A percentile compares a stretch with the other conserved stretches of the same genome.
phyloP scores from a whole-genome alignment of 768 basidiomycete species.

The Stropharia rugosoannulata region DNA sequence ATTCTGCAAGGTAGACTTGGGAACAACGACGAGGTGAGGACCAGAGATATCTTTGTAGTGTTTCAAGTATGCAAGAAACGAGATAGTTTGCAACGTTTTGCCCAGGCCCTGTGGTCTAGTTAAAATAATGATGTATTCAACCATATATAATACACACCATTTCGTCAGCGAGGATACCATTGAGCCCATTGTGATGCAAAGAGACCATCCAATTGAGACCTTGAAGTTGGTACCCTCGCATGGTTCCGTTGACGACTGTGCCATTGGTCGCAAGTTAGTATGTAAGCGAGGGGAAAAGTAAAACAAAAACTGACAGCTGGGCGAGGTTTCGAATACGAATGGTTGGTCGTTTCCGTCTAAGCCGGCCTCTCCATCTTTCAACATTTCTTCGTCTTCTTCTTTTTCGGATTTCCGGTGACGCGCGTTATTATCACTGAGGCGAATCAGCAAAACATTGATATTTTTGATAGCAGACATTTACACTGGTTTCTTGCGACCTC shows the following conservation, averaged over 20 bases:
- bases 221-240: constrained; percentile 95
- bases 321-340: constrained; percentile 92
- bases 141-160: constrained; percentile 51
- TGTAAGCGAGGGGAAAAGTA: background rate
- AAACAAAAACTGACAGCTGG: constrained; percentile 62
- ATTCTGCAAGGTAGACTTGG: constrained; percentile 98
- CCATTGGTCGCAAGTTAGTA: background rate
- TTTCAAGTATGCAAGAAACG: constrained; percentile 94
- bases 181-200: constrained; percentile 92
- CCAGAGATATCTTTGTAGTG: constrained; percentile 74
- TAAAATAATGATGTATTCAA: background rate
- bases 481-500: constrained; percentile 81
- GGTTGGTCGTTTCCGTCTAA: constrained; percentile 86
- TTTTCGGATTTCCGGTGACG: constrained; percentile 96
- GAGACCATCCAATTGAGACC: constrained; percentile 86
- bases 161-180: constrained; percentile 96
- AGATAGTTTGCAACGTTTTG: constrained; percentile 97
- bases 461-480: constrained; percentile 32
- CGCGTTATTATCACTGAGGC: constrained; percentile 63
- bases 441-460: background rate
- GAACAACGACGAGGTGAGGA: constrained; percentile 94
- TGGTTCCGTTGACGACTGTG: constrained; percentile 81
- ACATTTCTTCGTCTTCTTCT: constrained; percentile 95
- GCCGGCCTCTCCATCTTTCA: constrained; percentile 82
- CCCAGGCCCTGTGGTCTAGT: constrained; percentile 67